phyloP scores from a whole-genome alignment of 2,329 filamentous ascomycete species.

The Endocalyx cinctus region DNA sequence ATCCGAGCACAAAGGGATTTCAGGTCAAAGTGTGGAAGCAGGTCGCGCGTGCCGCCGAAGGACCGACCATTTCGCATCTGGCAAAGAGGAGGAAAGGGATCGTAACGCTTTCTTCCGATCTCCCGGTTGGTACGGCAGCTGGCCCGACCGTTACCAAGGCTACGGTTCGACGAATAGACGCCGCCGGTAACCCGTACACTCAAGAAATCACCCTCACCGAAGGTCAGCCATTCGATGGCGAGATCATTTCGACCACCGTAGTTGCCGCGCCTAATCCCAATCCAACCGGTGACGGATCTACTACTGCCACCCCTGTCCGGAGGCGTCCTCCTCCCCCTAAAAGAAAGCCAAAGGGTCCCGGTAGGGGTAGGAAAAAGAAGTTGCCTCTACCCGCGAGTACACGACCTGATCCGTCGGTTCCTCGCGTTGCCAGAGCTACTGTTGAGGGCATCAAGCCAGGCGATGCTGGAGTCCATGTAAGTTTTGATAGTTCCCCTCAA shows the following conservation, averaged over 20 bases:
- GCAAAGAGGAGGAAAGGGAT: constrained; percentile 59
- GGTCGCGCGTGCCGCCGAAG: constrained; percentile 54
- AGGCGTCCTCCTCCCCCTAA: constrained; percentile 72
- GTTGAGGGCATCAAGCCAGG: constrained; percentile 35
- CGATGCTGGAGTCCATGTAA: constrained; percentile 34
- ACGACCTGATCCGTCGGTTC: constrained; percentile 29
- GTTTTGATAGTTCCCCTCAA: constrained; percentile 8
- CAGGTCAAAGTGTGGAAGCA: constrained; percentile 59
- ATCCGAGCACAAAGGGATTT: constrained; percentile 49
- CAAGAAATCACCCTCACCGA: constrained; percentile 80
- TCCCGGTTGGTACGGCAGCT: constrained; percentile 38
- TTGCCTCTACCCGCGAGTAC: constrained; percentile 32
- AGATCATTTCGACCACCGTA: constrained; percentile 63
- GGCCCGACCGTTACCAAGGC: constrained; percentile 67
- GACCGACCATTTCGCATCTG: constrained; percentile 46
- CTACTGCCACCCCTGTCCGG: constrained; percentile 36
- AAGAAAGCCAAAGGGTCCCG: constrained; percentile 75
- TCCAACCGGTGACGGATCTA: constrained; percentile 53
- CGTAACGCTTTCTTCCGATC: constrained; percentile 51
- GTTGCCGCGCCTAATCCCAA: constrained; percentile 49
- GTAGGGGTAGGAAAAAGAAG: constrained; percentile 75
- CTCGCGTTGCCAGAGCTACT: constrained; percentile 32
- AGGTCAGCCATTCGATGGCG: constrained; percentile 75
- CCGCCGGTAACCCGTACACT: constrained; percentile 74
- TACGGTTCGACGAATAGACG: constrained; percentile 73